A percentile compares a stretch with the other conserved stretches of the same genome.
These are phyloP conservation scores for Nothomitra cinnamomea DNA, from an alignment of 2,329 filamentous ascomycete species.

Conservation along the genomic window DNA sequence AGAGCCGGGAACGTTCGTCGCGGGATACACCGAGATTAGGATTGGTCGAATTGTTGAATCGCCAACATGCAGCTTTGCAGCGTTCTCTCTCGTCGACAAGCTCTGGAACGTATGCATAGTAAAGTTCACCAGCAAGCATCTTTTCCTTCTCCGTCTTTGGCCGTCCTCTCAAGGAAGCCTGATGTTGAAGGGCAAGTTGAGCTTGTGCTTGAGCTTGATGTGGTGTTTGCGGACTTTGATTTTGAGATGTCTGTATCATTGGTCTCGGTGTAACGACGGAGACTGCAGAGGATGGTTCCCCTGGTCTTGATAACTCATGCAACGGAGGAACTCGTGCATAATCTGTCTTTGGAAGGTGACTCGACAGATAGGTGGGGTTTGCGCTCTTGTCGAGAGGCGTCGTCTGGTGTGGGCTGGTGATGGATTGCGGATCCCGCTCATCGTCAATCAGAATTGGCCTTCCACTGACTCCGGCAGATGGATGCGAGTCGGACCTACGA, in stretches of 20 bases:
- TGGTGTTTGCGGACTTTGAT: constrained; percentile 2
- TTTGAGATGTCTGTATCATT: constrained; percentile 16
- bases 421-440: constrained; percentile 3
- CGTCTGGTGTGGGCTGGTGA: background rate
- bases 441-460: constrained; percentile 5
- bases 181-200: constrained; percentile 39
- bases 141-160: constrained; percentile 61
- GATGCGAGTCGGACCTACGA: background rate
- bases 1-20: constrained; percentile 50
- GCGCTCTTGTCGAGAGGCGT: constrained; percentile 1
- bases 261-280: constrained; percentile 38
- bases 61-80: constrained; percentile 65
- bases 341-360: constrained; percentile 29
- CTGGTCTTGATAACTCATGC: constrained; percentile 37
- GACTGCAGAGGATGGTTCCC: constrained; percentile 33
- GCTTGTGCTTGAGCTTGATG: constrained; percentile 34
- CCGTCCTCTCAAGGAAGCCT: constrained; percentile 28
- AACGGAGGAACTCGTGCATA: constrained; percentile 44
- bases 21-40: constrained; percentile 53
- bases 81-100: constrained; percentile 70
- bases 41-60: constrained; percentile 73
- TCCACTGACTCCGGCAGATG: background rate
- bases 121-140: constrained; percentile 70
- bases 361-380: constrained; percentile 28
- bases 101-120: constrained; percentile 60